These are phyloP conservation scores for Pseudogymnoascus sp. DNA, from an alignment of 2,329 filamentous ascomycete genomes.

Conservation along the genomic window DNA sequence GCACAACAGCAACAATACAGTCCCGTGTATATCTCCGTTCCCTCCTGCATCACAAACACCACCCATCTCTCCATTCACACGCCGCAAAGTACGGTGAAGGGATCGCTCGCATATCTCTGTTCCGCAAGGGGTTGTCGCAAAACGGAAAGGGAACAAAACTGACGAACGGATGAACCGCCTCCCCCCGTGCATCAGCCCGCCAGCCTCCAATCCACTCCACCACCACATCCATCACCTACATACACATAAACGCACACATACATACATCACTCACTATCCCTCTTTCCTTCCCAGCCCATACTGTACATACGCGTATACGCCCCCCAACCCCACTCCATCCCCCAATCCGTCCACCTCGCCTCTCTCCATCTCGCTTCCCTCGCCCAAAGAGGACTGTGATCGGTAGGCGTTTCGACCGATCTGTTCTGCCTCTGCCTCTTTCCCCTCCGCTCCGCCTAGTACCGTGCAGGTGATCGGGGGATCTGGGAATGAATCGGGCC, in stretches of 20 bases:
- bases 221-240: background rate
- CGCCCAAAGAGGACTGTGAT: background rate
- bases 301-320: background rate
- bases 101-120: too few relatives aligned
- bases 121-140: background rate
- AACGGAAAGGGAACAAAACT: too few relatives aligned
- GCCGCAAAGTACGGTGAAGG: background rate
- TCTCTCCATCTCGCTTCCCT: background rate
- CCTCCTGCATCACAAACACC: too few relatives aligned
- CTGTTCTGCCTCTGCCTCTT: background rate
- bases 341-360: background rate
- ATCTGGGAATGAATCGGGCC: background rate
- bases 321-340: background rate
- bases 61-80: background rate
- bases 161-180: background rate
- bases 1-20: background rate
- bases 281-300: background rate
- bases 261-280: background rate
- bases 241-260: background rate
- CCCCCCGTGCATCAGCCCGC: background rate
- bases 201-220: background rate
- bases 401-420: background rate
- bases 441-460: background rate
- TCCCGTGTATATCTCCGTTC: background rate
- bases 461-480: background rate